phyloP scores from a whole-genome alignment of 768 basidiomycete species.

The Trametes cingulata region DNA sequence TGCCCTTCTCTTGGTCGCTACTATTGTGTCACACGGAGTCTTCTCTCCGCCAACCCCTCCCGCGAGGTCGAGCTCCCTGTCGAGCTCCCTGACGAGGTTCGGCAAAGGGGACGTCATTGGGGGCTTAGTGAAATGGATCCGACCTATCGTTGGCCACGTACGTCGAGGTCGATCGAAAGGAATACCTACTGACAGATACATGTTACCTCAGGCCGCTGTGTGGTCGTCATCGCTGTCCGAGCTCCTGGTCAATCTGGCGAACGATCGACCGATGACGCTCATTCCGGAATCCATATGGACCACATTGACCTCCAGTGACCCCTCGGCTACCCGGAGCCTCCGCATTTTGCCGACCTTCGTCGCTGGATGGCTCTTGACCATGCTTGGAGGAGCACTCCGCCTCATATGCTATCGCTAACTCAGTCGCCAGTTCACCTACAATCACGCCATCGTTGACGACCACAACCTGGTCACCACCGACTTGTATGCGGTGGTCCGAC shows the following conservation, averaged over 20 bases:
- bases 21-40: background rate
- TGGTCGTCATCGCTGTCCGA: background rate
- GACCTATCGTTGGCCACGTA: background rate
- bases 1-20: background rate
- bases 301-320: background rate
- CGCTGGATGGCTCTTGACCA: background rate
- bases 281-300: background rate
- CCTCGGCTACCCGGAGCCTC: background rate
- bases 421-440: constrained; percentile 22
- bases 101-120: background rate
- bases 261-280: background rate
- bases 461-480: constrained; percentile 22
- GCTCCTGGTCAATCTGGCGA: background rate
- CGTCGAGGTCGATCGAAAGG: background rate
- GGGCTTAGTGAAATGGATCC: background rate
- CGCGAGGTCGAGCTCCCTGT: background rate
- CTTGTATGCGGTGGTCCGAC: constrained; percentile 21
- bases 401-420: constrained; percentile 9
- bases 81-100: no score
- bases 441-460: constrained; percentile 10
- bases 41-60: background rate
- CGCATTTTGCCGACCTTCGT: background rate
- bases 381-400: background rate
- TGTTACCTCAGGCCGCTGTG: background rate
- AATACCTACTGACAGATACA: no score